A percentile compares a stretch with the other conserved stretches of the same genome.
These are phyloP conservation scores for Sarocladiaceae sp. DNA, from an alignment of 2,329 filamentous ascomycete species.

Conservation along the genomic window DNA sequence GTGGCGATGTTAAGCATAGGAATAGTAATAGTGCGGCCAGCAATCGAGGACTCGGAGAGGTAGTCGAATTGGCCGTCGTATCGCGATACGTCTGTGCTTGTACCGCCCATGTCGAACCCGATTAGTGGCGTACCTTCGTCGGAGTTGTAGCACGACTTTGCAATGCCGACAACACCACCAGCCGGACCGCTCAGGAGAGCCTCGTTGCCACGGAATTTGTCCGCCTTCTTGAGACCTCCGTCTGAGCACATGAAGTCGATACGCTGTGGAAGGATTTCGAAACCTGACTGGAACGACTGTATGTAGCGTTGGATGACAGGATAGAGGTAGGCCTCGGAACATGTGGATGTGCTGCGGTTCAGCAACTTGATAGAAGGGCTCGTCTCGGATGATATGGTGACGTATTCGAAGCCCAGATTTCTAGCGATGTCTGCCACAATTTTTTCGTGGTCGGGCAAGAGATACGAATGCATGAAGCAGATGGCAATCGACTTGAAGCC, in stretches of 20 bases:
- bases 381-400: slow-evolving; percentile 61
- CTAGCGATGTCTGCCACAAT: slow-evolving; percentile 67
- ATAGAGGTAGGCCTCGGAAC: slow-evolving; percentile 69
- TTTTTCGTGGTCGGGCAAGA: slow-evolving; percentile 77
- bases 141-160: slow-evolving; percentile 62
- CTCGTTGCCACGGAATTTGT: slow-evolving; percentile 58
- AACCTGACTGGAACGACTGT: slow-evolving; percentile 59
- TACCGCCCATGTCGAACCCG: slow-evolving; percentile 49
- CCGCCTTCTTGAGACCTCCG: slow-evolving; percentile 42
- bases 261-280: slow-evolving; percentile 53
- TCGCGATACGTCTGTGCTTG: slow-evolving; percentile 66
- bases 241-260: slow-evolving; percentile 65
- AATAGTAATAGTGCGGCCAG: slow-evolving; percentile 64
- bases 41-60: slow-evolving; percentile 66
- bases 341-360: slow-evolving; percentile 61
- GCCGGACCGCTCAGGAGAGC: slow-evolving; percentile 66
- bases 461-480: slow-evolving; percentile 84
- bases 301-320: slow-evolving; percentile 68
- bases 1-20: slow-evolving; percentile 73
- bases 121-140: slow-evolving; percentile 61
- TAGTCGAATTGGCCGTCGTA: slow-evolving; percentile 68
- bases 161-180: slow-evolving; percentile 69
- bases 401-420: slow-evolving; percentile 69
- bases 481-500: slow-evolving; percentile 76
- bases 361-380: slow-evolving; percentile 72